phyloP scores from a whole-genome alignment of 2,329 filamentous ascomycete species.

The Grosmannia huntii region DNA sequence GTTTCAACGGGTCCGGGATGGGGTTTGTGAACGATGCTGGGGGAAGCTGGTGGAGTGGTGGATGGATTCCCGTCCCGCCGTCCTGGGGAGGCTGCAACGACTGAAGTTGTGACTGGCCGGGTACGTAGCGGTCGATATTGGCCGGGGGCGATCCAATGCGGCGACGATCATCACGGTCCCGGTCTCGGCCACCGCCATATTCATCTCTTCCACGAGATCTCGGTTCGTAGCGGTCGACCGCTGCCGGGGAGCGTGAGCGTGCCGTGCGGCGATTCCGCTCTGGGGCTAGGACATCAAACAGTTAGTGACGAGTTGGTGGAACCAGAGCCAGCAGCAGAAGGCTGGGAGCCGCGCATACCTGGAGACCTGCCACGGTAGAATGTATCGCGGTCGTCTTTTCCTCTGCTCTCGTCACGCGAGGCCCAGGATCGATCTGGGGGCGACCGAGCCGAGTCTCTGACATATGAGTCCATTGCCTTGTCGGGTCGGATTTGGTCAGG shows the following conservation, averaged over 20 bases:
- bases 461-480: conserved; percentile 40
- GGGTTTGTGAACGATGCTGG: conserved; percentile 42
- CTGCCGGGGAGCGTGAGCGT: conserved; percentile 55
- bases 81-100: conserved; percentile 29
- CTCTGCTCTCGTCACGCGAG: conserved; percentile 36
- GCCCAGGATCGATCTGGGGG: conserved; percentile 40
- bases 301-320: neutral
- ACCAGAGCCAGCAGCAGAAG: neutral
- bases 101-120: conserved; percentile 46
- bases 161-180: conserved; percentile 47
- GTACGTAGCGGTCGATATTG: conserved; percentile 76
- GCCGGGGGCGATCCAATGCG: conserved; percentile 49
- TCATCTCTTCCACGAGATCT: conserved; percentile 54
- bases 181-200: conserved; percentile 29
- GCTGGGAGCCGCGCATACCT: conserved; percentile 35
- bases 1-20: conserved; percentile 55
- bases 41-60: conserved; percentile 37
- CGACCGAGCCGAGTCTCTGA: conserved; percentile 41
- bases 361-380: conserved; percentile 58
- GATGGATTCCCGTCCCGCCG: conserved; percentile 57
- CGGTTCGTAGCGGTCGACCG: conserved; percentile 68
- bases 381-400: conserved; percentile 42
- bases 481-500: neutral
- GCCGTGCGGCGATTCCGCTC: conserved; percentile 47
- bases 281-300: conserved; percentile 26